Base-by-base conservation (phyloP, 2,329 filamentous ascomycete species). In the Coniochaeta sp. region DNA sequence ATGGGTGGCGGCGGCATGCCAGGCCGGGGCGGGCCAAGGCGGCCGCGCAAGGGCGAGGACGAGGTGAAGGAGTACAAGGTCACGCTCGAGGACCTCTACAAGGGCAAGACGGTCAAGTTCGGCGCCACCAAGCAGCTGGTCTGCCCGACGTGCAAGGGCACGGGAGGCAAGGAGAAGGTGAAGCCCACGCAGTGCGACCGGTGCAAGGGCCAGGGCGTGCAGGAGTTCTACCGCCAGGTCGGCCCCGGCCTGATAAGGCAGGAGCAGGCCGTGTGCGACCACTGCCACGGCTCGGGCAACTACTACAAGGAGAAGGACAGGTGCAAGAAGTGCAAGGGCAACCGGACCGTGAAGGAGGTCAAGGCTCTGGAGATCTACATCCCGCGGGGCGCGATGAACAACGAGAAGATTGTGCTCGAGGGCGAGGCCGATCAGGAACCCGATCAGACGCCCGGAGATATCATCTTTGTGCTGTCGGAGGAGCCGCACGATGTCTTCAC, bases 261-360 rank as follows among this genome's bases (percentile, higher is more conserved):
- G 63, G 86, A 90, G 62, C 83, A 85, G 6, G 83, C 91, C 32
- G 70, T 85, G 31, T 99, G 94, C 69, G 85, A 87, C 61, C 85
- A 86, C 62, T 99, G 94, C 71, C 79, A 85, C 54, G 92, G 91
- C 30, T 81, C 84, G n/a, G 94, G 94, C 6, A 84, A 85, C 64
- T 84, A 91, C 64, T 95, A 85, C 74, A 92, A 92, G 69, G 90
- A 96, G 65, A 97, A 97, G 76, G 94, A 99, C 65, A 89, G 90
- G 66, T 99, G 94, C 78, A 96, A 95, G 78, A 96, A 94, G 76
- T 99, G 94, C 82, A 97, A 97, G 73, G 94, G 94, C 63, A 89
- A 88, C 69, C 82, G 89, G 56, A 91, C 89, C 13, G 83, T 84
- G 42, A 86, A 91, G 62, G 88, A 94, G 71, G 94, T 89, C 71